These are phyloP conservation scores for Leucocoprinus leucothites DNA, from an alignment of 768 basidiomycete species.

Conservation along the genomic window DNA sequence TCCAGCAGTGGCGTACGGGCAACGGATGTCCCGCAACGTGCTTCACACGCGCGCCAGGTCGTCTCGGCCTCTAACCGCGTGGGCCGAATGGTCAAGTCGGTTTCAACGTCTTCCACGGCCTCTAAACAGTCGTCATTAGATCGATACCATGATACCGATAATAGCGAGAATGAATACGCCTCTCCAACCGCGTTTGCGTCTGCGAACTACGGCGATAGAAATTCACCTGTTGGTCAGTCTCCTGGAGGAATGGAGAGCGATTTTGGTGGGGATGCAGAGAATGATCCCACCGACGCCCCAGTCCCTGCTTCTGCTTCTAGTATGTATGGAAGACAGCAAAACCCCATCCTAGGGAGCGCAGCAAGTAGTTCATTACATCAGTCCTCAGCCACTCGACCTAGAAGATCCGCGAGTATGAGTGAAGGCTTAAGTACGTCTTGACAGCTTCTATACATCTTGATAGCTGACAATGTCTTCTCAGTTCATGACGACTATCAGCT, in stretches of 20 bases:
- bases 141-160: conserved; percentile 42
- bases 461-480: conserved; percentile 18
- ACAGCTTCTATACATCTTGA: neutral
- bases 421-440: conserved; percentile 47
- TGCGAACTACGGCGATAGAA: conserved; percentile 18
- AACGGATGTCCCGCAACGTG: conserved; percentile 32
- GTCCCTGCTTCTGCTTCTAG: conserved; percentile 18
- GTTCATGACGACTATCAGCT: conserved; percentile 37
- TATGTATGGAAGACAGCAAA: conserved; percentile 19
- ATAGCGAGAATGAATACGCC: conserved; percentile 35
- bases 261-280: conserved; percentile 26
- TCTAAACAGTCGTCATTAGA: conserved; percentile 32
- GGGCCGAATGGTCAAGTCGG: conserved; percentile 48
- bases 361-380: conserved; percentile 27
- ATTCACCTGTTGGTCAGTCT: conserved; percentile 17
- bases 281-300: conserved; percentile 25
- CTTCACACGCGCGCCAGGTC: conserved; percentile 37
- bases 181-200: neutral
- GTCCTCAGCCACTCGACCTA: conserved; percentile 51
- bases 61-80: conserved; percentile 43
- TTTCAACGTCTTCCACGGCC: conserved; percentile 18
- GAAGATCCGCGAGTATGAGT: conserved; percentile 77
- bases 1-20: conserved; percentile 22
- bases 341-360: conserved; percentile 19
- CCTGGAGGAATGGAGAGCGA: conserved; percentile 28